Evolutionary conservation across 768 basidiomycete species (phyloP).

Genomic region (Lepiota subincarnata): DNA sequence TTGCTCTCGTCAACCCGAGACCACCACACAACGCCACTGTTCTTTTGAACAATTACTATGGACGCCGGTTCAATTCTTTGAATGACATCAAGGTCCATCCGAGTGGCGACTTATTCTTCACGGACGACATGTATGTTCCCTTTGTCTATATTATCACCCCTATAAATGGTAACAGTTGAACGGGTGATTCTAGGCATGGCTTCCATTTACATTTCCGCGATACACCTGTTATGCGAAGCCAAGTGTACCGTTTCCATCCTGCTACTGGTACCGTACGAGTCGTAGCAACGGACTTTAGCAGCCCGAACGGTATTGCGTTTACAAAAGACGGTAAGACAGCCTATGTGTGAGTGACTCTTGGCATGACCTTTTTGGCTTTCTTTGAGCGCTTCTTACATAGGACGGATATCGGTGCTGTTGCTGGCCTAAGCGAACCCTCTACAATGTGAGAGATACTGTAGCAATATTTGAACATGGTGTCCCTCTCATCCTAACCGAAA

Average conservation of each 20-base stretch:
- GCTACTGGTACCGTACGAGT: slow-evolving; percentile 59
- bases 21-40: slow-evolving; percentile 65
- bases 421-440: slow-evolving; percentile 50
- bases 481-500: too few species aligned
- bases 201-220: slow-evolving; percentile 65
- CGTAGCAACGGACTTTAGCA: slow-evolving; percentile 73
- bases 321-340: slow-evolving; percentile 34
- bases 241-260: slow-evolving; percentile 77
- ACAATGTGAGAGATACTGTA: too few species aligned
- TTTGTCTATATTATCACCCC: not conserved
- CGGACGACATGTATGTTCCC: slow-evolving; percentile 55
- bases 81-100: slow-evolving; percentile 79
- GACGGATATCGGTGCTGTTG: slow-evolving; percentile 2
- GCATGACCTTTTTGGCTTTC: not conserved
- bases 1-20: slow-evolving; percentile 61
- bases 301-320: slow-evolving; percentile 74
- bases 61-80: slow-evolving; percentile 77
- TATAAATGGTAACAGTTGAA: not conserved
- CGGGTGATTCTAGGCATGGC: slow-evolving; percentile 46
- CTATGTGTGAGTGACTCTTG: too few species aligned
- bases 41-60: slow-evolving; percentile 74
- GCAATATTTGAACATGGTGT: too few species aligned
- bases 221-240: slow-evolving; percentile 59
- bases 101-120: slow-evolving; percentile 69
- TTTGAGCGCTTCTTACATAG: too few species aligned